Evolutionary conservation across 805 yeast genomes (phyloP).

Genomic region (Candida verbasci): DNA sequence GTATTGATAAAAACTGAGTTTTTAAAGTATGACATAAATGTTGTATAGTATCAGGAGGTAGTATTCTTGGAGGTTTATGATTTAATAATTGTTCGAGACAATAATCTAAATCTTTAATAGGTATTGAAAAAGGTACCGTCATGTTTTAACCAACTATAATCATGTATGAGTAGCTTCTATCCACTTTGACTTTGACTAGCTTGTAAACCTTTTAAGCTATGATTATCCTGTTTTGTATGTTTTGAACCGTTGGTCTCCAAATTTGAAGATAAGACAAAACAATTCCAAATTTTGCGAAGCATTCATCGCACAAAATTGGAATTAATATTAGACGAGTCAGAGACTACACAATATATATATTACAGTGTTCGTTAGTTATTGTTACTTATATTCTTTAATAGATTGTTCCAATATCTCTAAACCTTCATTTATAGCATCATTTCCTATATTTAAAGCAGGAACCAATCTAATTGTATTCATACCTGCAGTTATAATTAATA

Average conservation of each 20-base stretch:
- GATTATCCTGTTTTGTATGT: too few species aligned
- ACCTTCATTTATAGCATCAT: constrained; percentile 66
- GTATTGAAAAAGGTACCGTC: constrained; percentile 30
- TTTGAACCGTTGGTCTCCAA: too few species aligned
- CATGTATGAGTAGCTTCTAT: too few species aligned
- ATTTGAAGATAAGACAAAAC: too few species aligned
- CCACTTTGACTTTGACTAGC: too few species aligned
- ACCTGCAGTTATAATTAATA: constrained; percentile 87
- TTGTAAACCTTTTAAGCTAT: too few species aligned
- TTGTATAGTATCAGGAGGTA: constrained; percentile 40
- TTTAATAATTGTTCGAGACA: constrained; percentile 39
- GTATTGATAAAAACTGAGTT: constrained; percentile 71
- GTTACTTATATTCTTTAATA: constrained; percentile 3
- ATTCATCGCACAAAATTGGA: neutral
- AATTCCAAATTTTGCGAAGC: too few species aligned
- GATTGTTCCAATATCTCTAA: constrained; percentile 53
- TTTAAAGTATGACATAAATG: constrained; percentile 70
- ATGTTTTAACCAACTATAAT: constrained; percentile 7
- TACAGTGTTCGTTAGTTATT: too few species aligned
- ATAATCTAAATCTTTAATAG: constrained; percentile 37
- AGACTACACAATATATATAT: too few species aligned
- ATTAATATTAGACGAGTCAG: neutral
- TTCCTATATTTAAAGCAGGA: constrained; percentile 84
- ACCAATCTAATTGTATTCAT: constrained; percentile 85
- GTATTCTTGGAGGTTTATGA: constrained; percentile 37